phyloP scores from a whole-genome alignment of 768 basidiomycete genomes.

The Flagelloscypha sp. region DNA sequence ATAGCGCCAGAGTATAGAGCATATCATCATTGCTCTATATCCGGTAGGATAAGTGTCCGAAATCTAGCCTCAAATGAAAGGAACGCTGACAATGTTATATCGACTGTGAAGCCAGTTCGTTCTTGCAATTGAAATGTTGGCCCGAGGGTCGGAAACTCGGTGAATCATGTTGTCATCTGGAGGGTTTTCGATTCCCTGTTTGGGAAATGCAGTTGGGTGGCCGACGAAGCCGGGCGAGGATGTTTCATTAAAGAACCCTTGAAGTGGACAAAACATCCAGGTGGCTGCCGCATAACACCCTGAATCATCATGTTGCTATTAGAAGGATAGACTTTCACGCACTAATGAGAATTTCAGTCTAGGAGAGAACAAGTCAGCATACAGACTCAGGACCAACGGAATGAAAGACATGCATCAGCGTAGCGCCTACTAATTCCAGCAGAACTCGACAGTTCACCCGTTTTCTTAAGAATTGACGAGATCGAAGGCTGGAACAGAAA shows the following conservation, averaged over 20 bases:
- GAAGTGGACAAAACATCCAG: slow-evolving; percentile 14
- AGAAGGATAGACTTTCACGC: slow-evolving; percentile 7
- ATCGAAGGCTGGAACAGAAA: slow-evolving; percentile 33
- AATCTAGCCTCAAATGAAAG: background rate
- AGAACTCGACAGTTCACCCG: slow-evolving; percentile 21
- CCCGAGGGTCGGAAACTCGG: slow-evolving; percentile 29
- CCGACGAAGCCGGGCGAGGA: slow-evolving; percentile 22
- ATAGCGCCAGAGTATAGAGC: slow-evolving; percentile 32
- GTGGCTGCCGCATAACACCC: slow-evolving; percentile 19
- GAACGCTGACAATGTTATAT: slow-evolving; percentile 28
- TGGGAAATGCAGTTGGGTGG: background rate
- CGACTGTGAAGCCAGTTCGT: slow-evolving; percentile 36
- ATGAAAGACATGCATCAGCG: slow-evolving; percentile 6
- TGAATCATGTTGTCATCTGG: slow-evolving; percentile 1
- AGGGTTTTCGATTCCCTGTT: background rate
- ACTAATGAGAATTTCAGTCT: slow-evolving; percentile 41
- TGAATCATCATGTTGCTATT: background rate
- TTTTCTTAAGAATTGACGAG: slow-evolving; percentile 33
- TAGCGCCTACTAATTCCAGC: slow-evolving; percentile 5
- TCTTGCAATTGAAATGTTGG: slow-evolving; percentile 31
- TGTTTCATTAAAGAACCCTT: slow-evolving; percentile 11
- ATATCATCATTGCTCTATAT: slow-evolving; percentile 33
- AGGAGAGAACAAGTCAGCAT: slow-evolving; percentile 1
- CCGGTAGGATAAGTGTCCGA: slow-evolving; percentile 11
- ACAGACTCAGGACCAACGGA: background rate